Conservation (phyloP, 257 asterid species). For the Solanum sitiens region DNA sequence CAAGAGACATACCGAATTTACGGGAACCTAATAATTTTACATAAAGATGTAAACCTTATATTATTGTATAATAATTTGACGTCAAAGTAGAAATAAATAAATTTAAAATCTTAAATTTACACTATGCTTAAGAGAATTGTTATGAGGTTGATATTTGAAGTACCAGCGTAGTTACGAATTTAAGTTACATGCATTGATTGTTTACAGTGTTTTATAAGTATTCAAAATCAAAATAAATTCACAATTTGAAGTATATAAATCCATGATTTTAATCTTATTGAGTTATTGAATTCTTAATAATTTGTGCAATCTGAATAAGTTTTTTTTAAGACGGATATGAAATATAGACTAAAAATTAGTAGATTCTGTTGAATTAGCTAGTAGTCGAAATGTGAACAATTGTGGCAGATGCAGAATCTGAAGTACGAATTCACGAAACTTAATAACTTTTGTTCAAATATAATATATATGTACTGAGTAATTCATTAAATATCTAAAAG, state of each 20-base stretch:
- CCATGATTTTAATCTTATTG: neutral
- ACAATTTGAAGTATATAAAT: neutral
- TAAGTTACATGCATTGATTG: neutral
- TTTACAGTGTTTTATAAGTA: neutral
- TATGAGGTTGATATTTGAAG: neutral
- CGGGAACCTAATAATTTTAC: neutral
- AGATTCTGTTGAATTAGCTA: neutral
- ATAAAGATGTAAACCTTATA: accelerated
- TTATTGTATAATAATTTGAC: neutral
- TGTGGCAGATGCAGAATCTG: no score
- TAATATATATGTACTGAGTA: neutral
- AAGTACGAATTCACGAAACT: neutral
- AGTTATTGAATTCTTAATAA: no score
- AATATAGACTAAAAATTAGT: no score
- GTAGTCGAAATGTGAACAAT: neutral
- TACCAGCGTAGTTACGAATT: neutral
- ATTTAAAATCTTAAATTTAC: neutral
- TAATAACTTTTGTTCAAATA: neutral
- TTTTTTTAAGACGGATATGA: neutral
- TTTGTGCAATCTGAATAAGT: neutral
- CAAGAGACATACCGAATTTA: neutral
- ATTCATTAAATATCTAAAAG: no score
- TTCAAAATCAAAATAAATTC: no score
- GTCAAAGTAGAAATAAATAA: neutral
- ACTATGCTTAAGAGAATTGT: neutral